Evolutionary conservation across 2,329 filamentous ascomycete species (phyloP), one percentile per base, ranked within the genome.

Genomic region (Fusarium setosum): DNA sequence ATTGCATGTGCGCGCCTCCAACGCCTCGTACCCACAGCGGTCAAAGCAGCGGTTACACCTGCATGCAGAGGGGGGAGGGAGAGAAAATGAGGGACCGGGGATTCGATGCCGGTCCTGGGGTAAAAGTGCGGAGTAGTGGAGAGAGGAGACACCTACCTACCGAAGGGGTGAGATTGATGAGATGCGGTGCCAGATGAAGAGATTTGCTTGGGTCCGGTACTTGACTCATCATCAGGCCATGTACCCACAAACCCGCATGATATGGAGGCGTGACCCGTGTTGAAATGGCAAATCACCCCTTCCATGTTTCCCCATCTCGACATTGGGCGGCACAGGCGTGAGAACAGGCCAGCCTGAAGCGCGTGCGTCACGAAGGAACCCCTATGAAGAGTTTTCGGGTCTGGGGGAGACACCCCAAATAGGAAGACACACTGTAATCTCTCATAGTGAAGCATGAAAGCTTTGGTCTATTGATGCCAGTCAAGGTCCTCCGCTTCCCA

Each of bases 121-220:
- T 50, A 56, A 59, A 26, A 67, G 61, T 65, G 68, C 69, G 69
- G 69, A 72, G 69, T 71, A 69, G 63, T 59, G 65, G 69, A 51
- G 68, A 60, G 51, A 41, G 49, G 26, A 26, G 50, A 55, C 29
- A 52, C 26, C 26, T 17, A 32, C 48, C n/a, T 52, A 35, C 64
- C 52, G 48, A 57, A 59, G 56, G 56, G 44, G 62, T 56, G 45
- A 67, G 59, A 50, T 57, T 40, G 41, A 63, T 40, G 23, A 53
- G 50, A 53, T 53, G 35, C 15, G 45, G 50, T 47, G 54, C 24
- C n/a, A 53, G 60, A 62, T 63, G 49, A 20, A 50, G 48, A 52
- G 50, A 53, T 42, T 35, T 26, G 26, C 40, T n/a, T 34, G 38
- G 31, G 40, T n/a, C 59, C 50, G 48, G 63, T 58, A 67, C 60